Evolutionary conservation across 768 basidiomycete genomes (phyloP).

Genomic region (Boletus bicolor): DNA sequence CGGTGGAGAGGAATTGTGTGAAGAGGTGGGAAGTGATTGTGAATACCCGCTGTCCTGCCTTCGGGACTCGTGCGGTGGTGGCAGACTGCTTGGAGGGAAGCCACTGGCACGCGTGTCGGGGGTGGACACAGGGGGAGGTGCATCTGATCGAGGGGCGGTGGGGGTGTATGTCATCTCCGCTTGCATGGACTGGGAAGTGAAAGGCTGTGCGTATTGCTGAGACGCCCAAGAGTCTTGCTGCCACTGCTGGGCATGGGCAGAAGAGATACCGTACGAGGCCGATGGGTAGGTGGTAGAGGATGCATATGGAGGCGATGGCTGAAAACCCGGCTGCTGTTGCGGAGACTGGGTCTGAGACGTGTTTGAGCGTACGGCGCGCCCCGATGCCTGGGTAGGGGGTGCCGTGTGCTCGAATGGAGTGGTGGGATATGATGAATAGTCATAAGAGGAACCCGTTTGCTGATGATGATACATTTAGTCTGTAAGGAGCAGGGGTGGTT

Average conservation of each 20-base stretch:
- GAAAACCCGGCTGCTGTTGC: constrained; percentile 26
- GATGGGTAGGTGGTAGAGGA: constrained; percentile 30
- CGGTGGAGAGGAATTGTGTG: constrained; percentile 28
- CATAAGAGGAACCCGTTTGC: constrained; percentile 46
- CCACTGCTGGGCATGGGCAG: constrained; percentile 38
- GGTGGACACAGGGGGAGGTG: constrained; percentile 27
- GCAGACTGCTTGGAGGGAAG: constrained; percentile 26
- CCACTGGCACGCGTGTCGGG: constrained; percentile 26
- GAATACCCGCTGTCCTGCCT: constrained; percentile 34
- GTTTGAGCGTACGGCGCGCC: constrained; percentile 28
- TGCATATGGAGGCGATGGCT: constrained; percentile 28
- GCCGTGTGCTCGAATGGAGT: constrained; percentile 26
- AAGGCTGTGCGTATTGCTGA: constrained; percentile 32
- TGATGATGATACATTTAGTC: constrained; percentile 55
- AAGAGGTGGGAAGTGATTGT: constrained; percentile 24
- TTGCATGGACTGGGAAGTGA: constrained; percentile 33
- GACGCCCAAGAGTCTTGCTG: constrained; percentile 39
- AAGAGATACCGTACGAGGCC: constrained; percentile 27
- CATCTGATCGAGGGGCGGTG: constrained; percentile 32
- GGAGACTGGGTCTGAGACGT: constrained; percentile 35
- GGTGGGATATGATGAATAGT: constrained; percentile 44
- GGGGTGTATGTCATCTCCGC: constrained; percentile 35
- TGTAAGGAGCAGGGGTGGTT: constrained; percentile 46
- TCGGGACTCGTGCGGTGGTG: constrained; percentile 31
- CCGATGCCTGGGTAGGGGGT: constrained; percentile 29